Percentiles rank a stretch among this genome's conserved stretches.
Evolutionary conservation across 495 filamentous ascomycete species (phyloP).

Genomic region (Podospora tetraspora): DNA sequence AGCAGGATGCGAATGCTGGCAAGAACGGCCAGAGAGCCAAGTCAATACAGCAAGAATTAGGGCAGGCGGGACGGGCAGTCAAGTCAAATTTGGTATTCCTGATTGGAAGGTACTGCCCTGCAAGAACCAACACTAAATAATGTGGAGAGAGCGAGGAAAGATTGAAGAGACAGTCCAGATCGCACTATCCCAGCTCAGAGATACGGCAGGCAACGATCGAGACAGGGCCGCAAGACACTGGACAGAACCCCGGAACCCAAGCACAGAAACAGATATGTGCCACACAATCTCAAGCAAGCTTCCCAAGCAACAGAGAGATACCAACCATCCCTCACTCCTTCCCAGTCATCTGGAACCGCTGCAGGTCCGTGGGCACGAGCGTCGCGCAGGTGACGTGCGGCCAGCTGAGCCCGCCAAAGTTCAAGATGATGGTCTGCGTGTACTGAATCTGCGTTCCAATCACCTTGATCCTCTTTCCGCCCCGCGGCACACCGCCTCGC

Average conservation of each 20-base stretch:
- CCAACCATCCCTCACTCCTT: neutral
- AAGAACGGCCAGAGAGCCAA: neutral
- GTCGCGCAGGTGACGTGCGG: slow-evolving; percentile 4
- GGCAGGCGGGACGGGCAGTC: neutral
- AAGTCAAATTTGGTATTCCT: neutral
- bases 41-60: neutral
- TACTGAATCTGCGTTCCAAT: slow-evolving; percentile 7
- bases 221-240: neutral
- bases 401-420: neutral
- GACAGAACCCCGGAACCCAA: neutral
- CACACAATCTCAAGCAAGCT: neutral
- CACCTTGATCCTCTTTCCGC: neutral
- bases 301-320: neutral
- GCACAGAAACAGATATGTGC: neutral
- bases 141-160: neutral
- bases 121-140: neutral
- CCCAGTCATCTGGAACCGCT: neutral
- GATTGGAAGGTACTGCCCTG: neutral
- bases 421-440: slow-evolving; percentile 3
- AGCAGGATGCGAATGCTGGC: neutral
- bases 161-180: neutral
- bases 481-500: neutral
- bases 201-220: neutral
- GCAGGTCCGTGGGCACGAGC: slow-evolving; percentile 1
- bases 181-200: neutral